These are phyloP conservation scores for Lipomyces chichibuensis DNA, from an alignment of 805 yeast genomes.

Conservation along the genomic window DNA sequence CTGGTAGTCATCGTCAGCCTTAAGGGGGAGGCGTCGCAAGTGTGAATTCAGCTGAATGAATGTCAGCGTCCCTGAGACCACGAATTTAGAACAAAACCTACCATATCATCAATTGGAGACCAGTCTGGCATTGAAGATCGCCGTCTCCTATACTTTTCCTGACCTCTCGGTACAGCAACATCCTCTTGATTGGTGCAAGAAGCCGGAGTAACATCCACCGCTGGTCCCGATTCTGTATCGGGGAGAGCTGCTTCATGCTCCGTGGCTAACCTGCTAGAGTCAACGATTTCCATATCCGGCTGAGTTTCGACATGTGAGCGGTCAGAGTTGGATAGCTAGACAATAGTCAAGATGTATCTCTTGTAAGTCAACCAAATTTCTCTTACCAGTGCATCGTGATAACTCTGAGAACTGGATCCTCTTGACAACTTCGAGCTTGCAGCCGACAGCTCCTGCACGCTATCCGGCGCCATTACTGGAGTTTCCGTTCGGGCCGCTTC, in stretches of 20 bases:
- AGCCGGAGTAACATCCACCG: not conserved
- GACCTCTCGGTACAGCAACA: not conserved
- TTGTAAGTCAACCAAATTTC: not conserved
- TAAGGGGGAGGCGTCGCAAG: not conserved
- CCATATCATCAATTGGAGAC: conserved; percentile 13
- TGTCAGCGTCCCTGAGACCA: not conserved
- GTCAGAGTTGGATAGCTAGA: not conserved
- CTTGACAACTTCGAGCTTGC: not conserved
- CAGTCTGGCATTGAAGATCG: conserved; percentile 25
- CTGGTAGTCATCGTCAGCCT: not conserved
- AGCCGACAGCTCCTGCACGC: not conserved
- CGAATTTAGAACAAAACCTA: not conserved
- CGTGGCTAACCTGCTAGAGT: not conserved
- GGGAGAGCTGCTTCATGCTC: not conserved
- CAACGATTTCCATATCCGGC: not conserved
- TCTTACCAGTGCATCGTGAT: not conserved
- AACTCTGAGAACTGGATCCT: not conserved
- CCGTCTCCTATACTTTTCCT: conserved; percentile 2
- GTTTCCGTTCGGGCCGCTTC: not conserved
- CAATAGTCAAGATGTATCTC: not conserved
- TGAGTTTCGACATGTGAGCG: not conserved
- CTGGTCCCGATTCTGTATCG: not conserved
- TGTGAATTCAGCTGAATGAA: not conserved
- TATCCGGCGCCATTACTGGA: not conserved
- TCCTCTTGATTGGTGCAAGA: not conserved